phyloP scores from a whole-genome alignment of 805 yeast species.

The Candida ponderosae region DNA sequence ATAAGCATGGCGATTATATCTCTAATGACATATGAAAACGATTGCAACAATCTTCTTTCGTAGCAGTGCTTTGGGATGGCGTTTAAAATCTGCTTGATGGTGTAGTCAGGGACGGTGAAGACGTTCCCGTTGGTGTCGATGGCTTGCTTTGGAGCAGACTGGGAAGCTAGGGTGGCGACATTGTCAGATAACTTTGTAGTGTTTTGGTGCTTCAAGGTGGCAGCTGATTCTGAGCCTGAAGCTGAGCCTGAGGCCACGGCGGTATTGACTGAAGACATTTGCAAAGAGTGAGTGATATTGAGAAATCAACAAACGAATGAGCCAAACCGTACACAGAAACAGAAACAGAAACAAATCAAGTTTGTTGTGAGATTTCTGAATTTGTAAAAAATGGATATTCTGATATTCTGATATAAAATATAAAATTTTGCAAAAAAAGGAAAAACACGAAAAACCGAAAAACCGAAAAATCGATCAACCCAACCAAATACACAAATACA shows the following conservation, averaged over 20 bases:
- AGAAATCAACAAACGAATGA: no score
- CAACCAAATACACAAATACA: no score
- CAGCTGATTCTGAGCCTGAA: no score
- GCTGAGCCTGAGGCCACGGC: constrained; percentile 6
- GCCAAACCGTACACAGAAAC: no score
- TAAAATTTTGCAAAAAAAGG: no score
- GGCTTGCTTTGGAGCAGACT: constrained; percentile 24
- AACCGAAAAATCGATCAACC: no score
- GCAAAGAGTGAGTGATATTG: no score
- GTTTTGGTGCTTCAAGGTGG: constrained; percentile 2
- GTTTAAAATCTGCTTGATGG: constrained; percentile 47
- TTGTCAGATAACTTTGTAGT: constrained; percentile 13
- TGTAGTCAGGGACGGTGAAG: constrained; percentile 54
- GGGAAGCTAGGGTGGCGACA: constrained; percentile 10
- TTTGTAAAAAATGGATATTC: no score
- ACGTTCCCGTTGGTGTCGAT: constrained; percentile 44
- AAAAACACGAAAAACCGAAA: no score
- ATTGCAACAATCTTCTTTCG: constrained; percentile 40
- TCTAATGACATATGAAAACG: constrained; percentile 44
- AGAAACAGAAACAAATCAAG: no score
- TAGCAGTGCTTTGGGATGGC: constrained; percentile 59
- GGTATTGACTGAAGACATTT: background rate
- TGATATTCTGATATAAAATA: no score
- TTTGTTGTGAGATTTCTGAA: no score
- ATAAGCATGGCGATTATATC: constrained; percentile 38